These are phyloP conservation scores for Blastobotrys mokoenaii DNA, from an alignment of 805 yeast species.

Conservation along the genomic window DNA sequence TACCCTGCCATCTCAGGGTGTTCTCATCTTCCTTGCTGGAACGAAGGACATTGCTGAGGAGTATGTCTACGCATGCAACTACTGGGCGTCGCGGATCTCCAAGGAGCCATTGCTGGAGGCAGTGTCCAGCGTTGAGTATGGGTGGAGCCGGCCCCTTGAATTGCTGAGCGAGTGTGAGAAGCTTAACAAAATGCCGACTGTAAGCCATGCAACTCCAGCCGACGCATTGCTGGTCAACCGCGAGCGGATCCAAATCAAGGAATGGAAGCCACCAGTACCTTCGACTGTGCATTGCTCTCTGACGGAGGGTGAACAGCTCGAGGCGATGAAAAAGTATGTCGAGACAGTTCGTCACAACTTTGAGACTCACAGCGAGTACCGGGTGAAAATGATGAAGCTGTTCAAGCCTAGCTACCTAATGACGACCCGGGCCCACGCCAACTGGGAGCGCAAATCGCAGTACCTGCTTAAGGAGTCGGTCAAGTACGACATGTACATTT, in stretches of 20 bases:
- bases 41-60: constrained; percentile 58
- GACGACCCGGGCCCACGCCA: constrained; percentile 21
- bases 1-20: constrained; percentile 39
- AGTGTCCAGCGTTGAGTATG: constrained; percentile 67
- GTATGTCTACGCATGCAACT: constrained; percentile 70
- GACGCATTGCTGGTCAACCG: constrained; percentile 16
- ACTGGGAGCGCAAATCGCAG: constrained; percentile 26
- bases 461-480: constrained; percentile 21
- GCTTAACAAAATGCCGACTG: background rate
- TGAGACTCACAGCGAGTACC: constrained; percentile 35
- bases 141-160: constrained; percentile 44
- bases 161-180: background rate
- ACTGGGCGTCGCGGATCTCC: constrained; percentile 82
- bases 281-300: constrained; percentile 21
- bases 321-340: constrained; percentile 32
- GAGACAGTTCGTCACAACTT: constrained; percentile 31
- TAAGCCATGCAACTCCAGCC: constrained; percentile 6
- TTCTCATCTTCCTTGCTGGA: constrained; percentile 54
- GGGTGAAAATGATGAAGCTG: constrained; percentile 30
- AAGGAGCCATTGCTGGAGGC: constrained; percentile 66
- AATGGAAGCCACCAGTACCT: constrained; percentile 26
- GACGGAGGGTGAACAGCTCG: constrained; percentile 32
- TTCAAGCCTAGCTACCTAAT: constrained; percentile 21
- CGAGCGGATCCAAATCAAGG: constrained; percentile 18
- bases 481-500: constrained; percentile 23